Evolutionary conservation across 805 yeast species (phyloP), one percentile per base, ranked within the genome.

Genomic region (Candida stauntonica): DNA sequence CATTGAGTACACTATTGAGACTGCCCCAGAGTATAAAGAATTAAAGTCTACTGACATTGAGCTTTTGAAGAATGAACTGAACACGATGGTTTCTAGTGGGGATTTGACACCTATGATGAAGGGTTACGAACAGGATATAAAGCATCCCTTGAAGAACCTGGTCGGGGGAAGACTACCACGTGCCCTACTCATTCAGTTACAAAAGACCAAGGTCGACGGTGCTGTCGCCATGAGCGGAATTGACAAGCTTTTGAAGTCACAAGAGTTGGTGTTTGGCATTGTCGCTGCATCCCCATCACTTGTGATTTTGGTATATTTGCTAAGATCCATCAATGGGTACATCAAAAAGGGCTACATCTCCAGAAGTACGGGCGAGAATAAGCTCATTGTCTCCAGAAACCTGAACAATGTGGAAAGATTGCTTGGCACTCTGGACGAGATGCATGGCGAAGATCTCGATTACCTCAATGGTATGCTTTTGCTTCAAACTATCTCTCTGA

Each of bases 171-270:
- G 79, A 40, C 70, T 91, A 47, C 61, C 88, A 7, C 71, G 95
- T 38, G 79, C 89, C 13, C 60, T 93, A 32, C 64, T 93, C 53
- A 89, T 91, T 45, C 98, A 93, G 60, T 68, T 93, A n/a, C 99
- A 91, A 60, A 91, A 93, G 62, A 82, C 95, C 11, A 91, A 91
- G 61, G 97, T 93, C 6, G 99, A 91, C 58, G 96, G 95, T 7
- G 88, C 85, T 26, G 66, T 88, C 5, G 98, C 96, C 0, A 74
- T 91, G 44, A 77, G 74, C 50, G 98, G 98, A 7, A 89, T 93
- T 45, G 98, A 93, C 61, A 81, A 85, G 56, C 66, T 91, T 48
- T 70, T 93, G 31, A 83, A 87, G 59, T 81, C 93, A 35, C 99
- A 91, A 63, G 95, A 93, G 58, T 72, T 91, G 38, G 93, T 93